Evolutionary conservation across 495 filamentous ascomycete species (phyloP).

Genomic region (Aspergillus steynii): DNA sequence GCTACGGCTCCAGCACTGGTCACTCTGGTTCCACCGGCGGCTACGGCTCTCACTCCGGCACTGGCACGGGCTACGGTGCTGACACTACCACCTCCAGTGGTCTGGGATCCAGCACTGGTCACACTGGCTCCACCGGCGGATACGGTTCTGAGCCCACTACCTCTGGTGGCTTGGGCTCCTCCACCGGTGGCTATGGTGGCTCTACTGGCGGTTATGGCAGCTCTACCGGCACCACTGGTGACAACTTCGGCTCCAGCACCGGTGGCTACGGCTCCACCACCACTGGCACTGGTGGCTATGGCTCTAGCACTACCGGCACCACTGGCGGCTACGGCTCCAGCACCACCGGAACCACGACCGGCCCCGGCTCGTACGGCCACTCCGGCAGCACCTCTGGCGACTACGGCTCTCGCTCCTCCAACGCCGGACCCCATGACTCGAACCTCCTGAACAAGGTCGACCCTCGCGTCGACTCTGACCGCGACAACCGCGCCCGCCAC

Average conservation of each 20-base stretch:
- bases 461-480: constrained; percentile 15
- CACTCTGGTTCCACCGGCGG: background rate
- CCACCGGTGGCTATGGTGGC: background rate
- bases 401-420: constrained; percentile 9
- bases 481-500: constrained; percentile 8
- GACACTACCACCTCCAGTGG: no score
- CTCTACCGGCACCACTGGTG: background rate
- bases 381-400: constrained; percentile 20
- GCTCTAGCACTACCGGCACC: background rate
- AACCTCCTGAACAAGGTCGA: constrained; percentile 31
- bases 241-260: background rate
- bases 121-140: background rate
- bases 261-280: background rate
- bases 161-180: background rate
- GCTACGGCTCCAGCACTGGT: constrained; percentile 2
- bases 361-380: background rate
- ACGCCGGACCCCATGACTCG: constrained; percentile 19
- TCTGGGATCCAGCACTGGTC: background rate
- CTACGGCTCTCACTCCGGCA: background rate
- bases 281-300: background rate
- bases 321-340: constrained; percentile 3
- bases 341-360: constrained; percentile 12
- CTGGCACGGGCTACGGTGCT: no score
- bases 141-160: background rate
- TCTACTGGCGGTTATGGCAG: background rate